Percentiles rank a stretch among this genome's conserved stretches.
Evolutionary conservation across 2,329 filamentous ascomycete species (phyloP).

Genomic region (Microdochium bolleyi): DNA sequence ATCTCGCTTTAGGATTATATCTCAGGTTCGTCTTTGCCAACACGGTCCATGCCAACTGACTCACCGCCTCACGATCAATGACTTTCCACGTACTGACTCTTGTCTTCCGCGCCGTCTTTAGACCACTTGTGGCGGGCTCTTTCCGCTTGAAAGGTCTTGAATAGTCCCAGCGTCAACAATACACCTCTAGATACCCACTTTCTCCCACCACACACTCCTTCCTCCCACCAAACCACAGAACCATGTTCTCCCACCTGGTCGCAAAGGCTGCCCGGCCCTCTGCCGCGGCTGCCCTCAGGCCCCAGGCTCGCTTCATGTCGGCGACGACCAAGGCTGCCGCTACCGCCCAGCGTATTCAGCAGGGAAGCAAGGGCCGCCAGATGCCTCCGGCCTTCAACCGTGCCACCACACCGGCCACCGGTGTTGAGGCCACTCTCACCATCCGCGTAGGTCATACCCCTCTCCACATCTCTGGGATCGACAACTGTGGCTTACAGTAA

Average conservation of each 20-base stretch:
- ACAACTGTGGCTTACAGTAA: conserved; percentile 15
- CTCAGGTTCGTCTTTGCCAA: conserved; percentile 49
- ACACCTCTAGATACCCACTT: neutral
- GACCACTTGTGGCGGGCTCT: conserved; percentile 48
- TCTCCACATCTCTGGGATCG: neutral
- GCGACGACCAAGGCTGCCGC: neutral
- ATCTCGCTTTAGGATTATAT: conserved; percentile 56
- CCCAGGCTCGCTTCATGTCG: conserved; percentile 25
- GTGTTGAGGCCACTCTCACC: conserved; percentile 84
- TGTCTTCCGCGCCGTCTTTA: conserved; percentile 12
- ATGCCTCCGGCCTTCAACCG: conserved; percentile 51
- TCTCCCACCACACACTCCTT: neutral
- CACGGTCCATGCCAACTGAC: conserved; percentile 21
- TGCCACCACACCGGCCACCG: conserved; percentile 57
- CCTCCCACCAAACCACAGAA: conserved; percentile 15
- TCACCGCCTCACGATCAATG: conserved; percentile 26
- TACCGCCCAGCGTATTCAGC: conserved; percentile 9
- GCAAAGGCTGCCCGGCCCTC: conserved; percentile 41
- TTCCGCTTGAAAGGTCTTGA: conserved; percentile 32
- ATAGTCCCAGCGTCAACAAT: conserved; percentile 16
- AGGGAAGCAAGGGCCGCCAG: conserved; percentile 61
- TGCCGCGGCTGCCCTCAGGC: conserved; percentile 28
- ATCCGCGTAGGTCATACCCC: conserved; percentile 59
- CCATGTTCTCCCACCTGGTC: conserved; percentile 55
- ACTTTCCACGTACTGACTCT: conserved; percentile 19